Evolutionary conservation across 2,329 filamentous ascomycete genomes (phyloP).

Genomic region (Apiospora pterosperma): DNA sequence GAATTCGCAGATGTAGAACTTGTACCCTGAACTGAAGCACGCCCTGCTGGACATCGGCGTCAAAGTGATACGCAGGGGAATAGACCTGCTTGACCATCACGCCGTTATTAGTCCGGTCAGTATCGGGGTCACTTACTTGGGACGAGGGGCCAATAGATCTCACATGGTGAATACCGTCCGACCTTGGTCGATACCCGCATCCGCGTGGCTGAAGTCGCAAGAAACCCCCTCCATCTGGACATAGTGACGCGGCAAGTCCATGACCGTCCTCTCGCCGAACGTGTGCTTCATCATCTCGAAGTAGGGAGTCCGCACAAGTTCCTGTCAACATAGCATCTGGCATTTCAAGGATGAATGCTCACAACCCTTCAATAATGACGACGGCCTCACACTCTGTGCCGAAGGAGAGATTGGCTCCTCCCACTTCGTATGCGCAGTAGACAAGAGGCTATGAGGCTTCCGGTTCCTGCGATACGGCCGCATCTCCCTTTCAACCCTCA

Average conservation of each 20-base stretch:
- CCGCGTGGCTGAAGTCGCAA: conserved; percentile 34
- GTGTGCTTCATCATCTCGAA: conserved; percentile 35
- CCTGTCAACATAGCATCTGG: neutral
- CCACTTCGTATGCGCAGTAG: neutral
- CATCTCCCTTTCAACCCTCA: neutral
- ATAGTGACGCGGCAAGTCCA: conserved; percentile 33
- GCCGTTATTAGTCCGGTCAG: conserved; percentile 23
- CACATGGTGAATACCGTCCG: conserved; percentile 37
- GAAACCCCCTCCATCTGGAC: conserved; percentile 42
- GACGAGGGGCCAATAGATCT: neutral
- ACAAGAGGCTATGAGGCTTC: neutral
- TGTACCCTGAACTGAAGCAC: conserved; percentile 28
- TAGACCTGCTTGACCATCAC: conserved; percentile 35
- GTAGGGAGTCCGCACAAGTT: conserved; percentile 9
- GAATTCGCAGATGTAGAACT: conserved; percentile 38
- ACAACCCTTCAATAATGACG: neutral
- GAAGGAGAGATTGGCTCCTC: neutral
- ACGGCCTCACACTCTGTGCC: neutral
- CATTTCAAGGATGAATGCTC: neutral
- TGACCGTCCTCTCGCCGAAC: conserved; percentile 42
- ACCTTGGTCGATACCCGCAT: conserved; percentile 35
- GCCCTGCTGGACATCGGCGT: conserved; percentile 34
- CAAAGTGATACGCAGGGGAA: conserved; percentile 30
- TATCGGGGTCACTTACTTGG: fast-evolving
- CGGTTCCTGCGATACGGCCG: neutral